Evolutionary conservation across 768 basidiomycete species (phyloP).

Genomic region (Peribolospora baueri): DNA sequence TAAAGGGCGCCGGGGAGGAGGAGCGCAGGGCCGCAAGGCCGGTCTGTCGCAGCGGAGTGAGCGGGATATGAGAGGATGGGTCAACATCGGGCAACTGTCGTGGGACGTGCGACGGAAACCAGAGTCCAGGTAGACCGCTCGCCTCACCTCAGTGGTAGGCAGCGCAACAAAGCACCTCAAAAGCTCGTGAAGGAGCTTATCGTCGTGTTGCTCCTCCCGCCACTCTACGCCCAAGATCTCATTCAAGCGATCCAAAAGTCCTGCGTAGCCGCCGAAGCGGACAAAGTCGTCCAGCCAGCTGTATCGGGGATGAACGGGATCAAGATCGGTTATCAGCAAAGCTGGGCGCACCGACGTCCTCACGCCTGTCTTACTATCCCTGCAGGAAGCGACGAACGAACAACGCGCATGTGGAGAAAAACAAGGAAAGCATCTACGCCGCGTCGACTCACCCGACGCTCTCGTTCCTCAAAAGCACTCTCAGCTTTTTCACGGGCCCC

Average conservation of each 20-base stretch:
- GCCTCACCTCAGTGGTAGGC: conserved; percentile 31
- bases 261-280: conserved; percentile 57
- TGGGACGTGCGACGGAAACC: no score
- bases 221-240: conserved; percentile 90
- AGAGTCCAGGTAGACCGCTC: background rate
- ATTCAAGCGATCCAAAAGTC: conserved; percentile 55
- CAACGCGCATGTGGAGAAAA: background rate
- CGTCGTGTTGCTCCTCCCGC: conserved; percentile 97
- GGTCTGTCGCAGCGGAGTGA: conserved; percentile 23
- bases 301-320: background rate
- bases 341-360: background rate
- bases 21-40: conserved; percentile 78
- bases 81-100: background rate
- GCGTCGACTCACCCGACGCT: conserved; percentile 38
- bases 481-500: conserved; percentile 61
- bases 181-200: conserved; percentile 73
- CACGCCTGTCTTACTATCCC: no score
- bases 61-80: conserved; percentile 19
- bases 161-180: conserved; percentile 84
- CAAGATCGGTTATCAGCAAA: background rate
- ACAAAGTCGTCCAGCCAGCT: conserved; percentile 85
- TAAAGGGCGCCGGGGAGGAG: conserved; percentile 66
- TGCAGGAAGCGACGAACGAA: background rate
- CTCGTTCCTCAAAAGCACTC: conserved; percentile 70
- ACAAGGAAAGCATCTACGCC: no score